These are phyloP conservation scores for Cenchrus americanus DNA, from an alignment of 176 grass and related monocot species.

Conservation along the genomic window DNA sequence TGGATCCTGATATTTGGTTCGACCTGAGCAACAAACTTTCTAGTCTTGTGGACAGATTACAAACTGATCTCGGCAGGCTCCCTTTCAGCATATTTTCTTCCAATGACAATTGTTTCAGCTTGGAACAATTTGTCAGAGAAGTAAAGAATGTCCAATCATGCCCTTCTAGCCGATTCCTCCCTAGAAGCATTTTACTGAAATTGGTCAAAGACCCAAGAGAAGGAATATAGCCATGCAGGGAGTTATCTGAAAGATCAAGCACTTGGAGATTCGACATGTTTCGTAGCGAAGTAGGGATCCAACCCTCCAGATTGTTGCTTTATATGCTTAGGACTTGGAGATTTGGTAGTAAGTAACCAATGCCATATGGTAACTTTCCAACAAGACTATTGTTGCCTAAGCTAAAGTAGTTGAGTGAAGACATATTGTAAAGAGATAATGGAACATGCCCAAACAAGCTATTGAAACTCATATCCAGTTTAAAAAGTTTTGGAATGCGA, in stretches of 20 bases:
- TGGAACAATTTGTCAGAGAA: slow-evolving; percentile 33
- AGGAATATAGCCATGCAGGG: neutral
- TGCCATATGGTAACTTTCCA: neutral
- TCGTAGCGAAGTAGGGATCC: neutral
- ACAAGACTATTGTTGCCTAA: neutral
- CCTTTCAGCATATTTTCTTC: slow-evolving; percentile 30
- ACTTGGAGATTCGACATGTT: neutral
- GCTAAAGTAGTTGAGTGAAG: neutral
- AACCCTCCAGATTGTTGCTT: neutral
- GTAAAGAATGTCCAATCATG: slow-evolving; percentile 40
- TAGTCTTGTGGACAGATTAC: slow-evolving; percentile 47
- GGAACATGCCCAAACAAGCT: neutral
- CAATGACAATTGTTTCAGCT: slow-evolving; percentile 14
- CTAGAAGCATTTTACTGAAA: neutral
- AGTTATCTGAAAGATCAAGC: neutral
- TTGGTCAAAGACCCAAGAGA: neutral
- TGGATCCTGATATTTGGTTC: slow-evolving; percentile 43
- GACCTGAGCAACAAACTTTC: slow-evolving; percentile 29
- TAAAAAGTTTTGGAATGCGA: neutral
- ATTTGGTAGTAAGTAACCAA: neutral
- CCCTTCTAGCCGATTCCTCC: slow-evolving; percentile 25
- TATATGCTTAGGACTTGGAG: neutral
- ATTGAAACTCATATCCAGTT: neutral
- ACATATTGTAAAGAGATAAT: neutral
- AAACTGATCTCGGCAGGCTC: slow-evolving; percentile 26